Evolutionary conservation across 2,329 filamentous ascomycete genomes (phyloP), one percentile per base, ranked within the genome.

Genomic region (Fusarium nanum): DNA sequence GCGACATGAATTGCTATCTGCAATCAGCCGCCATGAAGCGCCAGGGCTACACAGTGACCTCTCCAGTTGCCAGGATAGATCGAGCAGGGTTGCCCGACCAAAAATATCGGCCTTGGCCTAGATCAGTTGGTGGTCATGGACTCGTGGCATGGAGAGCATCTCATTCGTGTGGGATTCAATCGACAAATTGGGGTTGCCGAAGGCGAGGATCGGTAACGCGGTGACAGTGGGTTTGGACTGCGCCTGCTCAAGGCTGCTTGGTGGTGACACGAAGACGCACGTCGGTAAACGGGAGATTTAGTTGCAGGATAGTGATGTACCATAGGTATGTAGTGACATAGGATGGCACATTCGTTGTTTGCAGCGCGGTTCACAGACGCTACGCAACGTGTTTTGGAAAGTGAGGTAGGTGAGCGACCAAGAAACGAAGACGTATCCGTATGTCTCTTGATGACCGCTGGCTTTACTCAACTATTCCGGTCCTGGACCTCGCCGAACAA

Each of bases 211-310:
- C 61, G 52, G 56, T 67, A 42, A 37, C 63, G 60, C 56, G 48
- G 64, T 46, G 45, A 53, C 64, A 56, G 68, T 48, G 63, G 63
- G 53, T 48, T 60, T 44, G 54, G 56, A 64, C 53, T 67, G 60
- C 62, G 61, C 59, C 65, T 66, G 58, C 56, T 55, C 65, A 52
- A 73, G 55, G 53, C 61, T 71, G 69, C 54, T 52, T 30, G 67
- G 61, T 56, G 65, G 73, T 75, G 60, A 72, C 73, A 75, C 73
- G 56, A 71, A 67, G 57, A 70, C 44, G 63, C 67, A 70, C 42
- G 60, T 67, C 62, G 71, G 67, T 60, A 74, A 58, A 66, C 55
- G 61, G 63, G 56, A 56, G 65, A 57, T 67, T 56, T 48, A 68
- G 72, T 65, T 55, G 63, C 30, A 52, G 50, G 22, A 41, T 34